Base-by-base conservation (phyloP, 2,329 filamentous ascomycete genomes). In the Epichloe scottii region DNA sequence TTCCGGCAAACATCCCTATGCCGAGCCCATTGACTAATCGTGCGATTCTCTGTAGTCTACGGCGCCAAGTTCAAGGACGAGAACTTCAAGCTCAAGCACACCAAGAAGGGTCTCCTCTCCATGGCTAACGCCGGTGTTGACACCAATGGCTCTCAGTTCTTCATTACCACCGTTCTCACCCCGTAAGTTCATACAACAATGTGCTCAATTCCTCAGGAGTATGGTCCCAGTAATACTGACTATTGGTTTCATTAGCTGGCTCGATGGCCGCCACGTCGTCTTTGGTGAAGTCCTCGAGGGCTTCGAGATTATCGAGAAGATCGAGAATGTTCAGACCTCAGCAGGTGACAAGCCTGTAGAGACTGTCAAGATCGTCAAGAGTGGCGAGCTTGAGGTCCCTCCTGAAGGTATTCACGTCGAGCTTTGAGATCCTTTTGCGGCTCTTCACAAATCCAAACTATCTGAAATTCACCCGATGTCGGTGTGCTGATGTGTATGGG, bases 11-110 rank as follows among this genome's bases (percentile, higher is more conserved):
- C 2, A 5, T 6, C 26, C 4, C 23, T 30, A 4, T 33, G 12
- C 15, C n/a, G 5, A 26, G 35, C 7, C 37, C 50, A 57, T 55
- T 57, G 48, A 51, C 59, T 62, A 50, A 62, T 23, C 30, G 26
- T n/a, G 33, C 39, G 40, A 42, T 38, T 11, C 17, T 11, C 21
- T 17, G 52, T 56, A 84, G 81, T 93, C 75, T 93, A 91, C 68
- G 87, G 87, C 62, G 76, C 79, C 61, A 87, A 87, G 72, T 93
- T 93, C 73, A 71, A 80, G 58, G 87, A 94, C 63, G 87, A 94
- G 82, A 93, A 91, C 84, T 93, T 94, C 79, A 91, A 93, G 83
- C 78, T 91, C 66, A 90, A 89, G 79, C 88, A 94, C 82, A 80
- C 77, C 75, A 89, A 89, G 79, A 84, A 82, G 70, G 87, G 87